Percentiles rank a stretch among this genome's conserved stretches.
These are phyloP conservation scores for Podosphaera aphanis DNA, from an alignment of 2,329 filamentous ascomycete species.

Conservation along the genomic window DNA sequence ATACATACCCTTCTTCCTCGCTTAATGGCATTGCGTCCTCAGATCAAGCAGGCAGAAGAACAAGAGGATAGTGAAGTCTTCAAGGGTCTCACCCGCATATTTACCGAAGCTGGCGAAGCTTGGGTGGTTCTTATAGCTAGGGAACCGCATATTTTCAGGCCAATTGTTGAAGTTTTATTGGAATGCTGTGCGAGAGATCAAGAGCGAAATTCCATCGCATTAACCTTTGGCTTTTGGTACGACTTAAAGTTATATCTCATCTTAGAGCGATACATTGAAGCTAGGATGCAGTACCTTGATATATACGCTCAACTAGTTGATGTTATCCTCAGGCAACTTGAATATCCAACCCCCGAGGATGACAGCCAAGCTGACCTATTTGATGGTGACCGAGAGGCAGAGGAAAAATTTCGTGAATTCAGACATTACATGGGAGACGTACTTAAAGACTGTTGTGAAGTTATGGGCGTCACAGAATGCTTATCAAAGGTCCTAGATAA, in stretches of 20 bases:
- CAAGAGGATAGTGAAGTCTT: slow-evolving; percentile 69
- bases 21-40: slow-evolving; percentile 51
- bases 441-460: slow-evolving; percentile 87
- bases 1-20: slow-evolving; percentile 69
- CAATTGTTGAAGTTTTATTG: slow-evolving; percentile 71
- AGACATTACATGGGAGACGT: slow-evolving; percentile 94
- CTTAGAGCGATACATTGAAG: slow-evolving; percentile 68
- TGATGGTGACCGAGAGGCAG: slow-evolving; percentile 81
- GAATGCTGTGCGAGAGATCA: slow-evolving; percentile 74
- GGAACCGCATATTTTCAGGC: slow-evolving; percentile 57
- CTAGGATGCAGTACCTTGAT: slow-evolving; percentile 52
- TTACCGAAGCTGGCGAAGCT: slow-evolving; percentile 77
- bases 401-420: slow-evolving; percentile 94
- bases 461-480: slow-evolving; percentile 82
- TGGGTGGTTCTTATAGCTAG: slow-evolving; percentile 86
- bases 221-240: slow-evolving; percentile 96
- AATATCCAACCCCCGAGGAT: slow-evolving; percentile 51
- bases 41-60: slow-evolving; percentile 49
- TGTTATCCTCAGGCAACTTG: slow-evolving; percentile 71
- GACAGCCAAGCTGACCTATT: slow-evolving; percentile 60
- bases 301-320: slow-evolving; percentile 79
- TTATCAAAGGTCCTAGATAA: slow-evolving; percentile 67
- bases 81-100: slow-evolving; percentile 72
- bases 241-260: slow-evolving; percentile 93
- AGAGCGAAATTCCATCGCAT: slow-evolving; percentile 73